A percentile compares a stretch with the other conserved stretches of the same genome.
phyloP scores from a whole-genome alignment of 1,284 basidiomycete genomes.

The Paramarasmius palmivorus region DNA sequence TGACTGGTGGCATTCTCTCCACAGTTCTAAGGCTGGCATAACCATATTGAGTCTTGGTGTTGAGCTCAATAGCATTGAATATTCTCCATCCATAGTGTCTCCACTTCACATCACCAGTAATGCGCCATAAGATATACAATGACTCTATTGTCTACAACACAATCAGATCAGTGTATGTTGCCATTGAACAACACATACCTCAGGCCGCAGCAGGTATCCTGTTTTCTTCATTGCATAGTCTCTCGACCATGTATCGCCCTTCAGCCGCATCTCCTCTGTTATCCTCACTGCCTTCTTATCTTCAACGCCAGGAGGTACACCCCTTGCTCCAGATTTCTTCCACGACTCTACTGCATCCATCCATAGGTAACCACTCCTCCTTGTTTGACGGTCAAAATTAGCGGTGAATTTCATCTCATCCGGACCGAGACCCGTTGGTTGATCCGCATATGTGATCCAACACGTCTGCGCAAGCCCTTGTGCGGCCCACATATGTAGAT shows the following conservation, averaged over 20 bases:
- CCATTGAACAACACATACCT: constrained; percentile 42
- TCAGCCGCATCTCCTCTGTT: constrained; percentile 26
- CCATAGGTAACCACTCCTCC: constrained; percentile 54
- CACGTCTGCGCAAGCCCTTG: constrained; percentile 70
- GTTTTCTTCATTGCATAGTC: constrained; percentile 51
- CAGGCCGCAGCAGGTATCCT: constrained; percentile 61
- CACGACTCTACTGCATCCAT: constrained; percentile 33
- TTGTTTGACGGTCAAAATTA: constrained; percentile 20
- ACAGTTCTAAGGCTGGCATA: constrained; percentile 45
- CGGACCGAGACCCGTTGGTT: constrained; percentile 59
- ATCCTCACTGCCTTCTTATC: constrained; percentile 13
- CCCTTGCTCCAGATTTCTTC: constrained; percentile 20
- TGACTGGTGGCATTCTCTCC: constrained; percentile 25
- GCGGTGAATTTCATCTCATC: constrained; percentile 51
- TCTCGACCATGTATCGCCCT: constrained; percentile 24
- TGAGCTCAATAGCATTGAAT: constrained; percentile 53
- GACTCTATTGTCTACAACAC: not conserved
- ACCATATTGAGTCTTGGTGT: constrained; percentile 38
- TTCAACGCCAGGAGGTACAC: constrained; percentile 53
- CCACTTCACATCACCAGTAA: constrained; percentile 50
- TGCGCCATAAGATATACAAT: constrained; percentile 50
- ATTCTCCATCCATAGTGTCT: constrained; percentile 61
- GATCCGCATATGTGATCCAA: constrained; percentile 65
- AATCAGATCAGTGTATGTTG: too few relatives aligned
- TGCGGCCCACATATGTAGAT: constrained; percentile 64